A percentile compares a stretch with the other conserved stretches of the same genome.
These are phyloP conservation scores for Echinosophora koreensis DNA, from an alignment of 306 rosid species.

Conservation along the genomic window DNA sequence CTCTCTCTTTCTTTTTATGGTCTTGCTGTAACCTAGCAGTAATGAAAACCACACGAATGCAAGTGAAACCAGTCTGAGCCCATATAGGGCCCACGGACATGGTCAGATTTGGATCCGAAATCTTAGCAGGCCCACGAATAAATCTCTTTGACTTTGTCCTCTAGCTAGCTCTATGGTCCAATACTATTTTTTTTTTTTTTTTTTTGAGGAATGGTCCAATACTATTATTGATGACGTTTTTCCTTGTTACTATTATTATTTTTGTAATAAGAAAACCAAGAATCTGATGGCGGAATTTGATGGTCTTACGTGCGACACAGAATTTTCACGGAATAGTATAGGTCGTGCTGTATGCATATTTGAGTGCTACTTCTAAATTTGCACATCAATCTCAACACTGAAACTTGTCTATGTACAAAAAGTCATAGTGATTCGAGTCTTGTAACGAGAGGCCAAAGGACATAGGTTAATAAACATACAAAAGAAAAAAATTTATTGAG, in stretches of 20 bases:
- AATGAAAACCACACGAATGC: no score
- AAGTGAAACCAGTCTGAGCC: background rate
- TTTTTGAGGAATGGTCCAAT: background rate
- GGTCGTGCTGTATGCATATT: no score
- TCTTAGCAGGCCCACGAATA: background rate
- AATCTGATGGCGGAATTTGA: background rate
- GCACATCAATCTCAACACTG: no score
- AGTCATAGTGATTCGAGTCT: no score
- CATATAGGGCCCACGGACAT: background rate
- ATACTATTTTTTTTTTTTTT: no score
- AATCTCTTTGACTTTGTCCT: background rate
- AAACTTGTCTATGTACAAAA: no score
- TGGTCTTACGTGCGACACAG: background rate
- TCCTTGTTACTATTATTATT: background rate
- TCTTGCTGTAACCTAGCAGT: background rate
- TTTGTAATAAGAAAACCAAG: background rate
- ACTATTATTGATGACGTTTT: background rate
- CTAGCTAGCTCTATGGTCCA: background rate
- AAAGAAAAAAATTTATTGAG: no score
- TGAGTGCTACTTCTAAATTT: no score
- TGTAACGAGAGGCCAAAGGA: no score
- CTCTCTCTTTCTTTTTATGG: no score
- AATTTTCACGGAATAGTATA: no score
- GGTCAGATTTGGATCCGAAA: background rate
- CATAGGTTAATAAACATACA: no score